Evolutionary conservation across 2,329 filamentous ascomycete species (phyloP), one percentile per base, ranked within the genome.

Genomic region (Trichoderma semiorbis): DNA sequence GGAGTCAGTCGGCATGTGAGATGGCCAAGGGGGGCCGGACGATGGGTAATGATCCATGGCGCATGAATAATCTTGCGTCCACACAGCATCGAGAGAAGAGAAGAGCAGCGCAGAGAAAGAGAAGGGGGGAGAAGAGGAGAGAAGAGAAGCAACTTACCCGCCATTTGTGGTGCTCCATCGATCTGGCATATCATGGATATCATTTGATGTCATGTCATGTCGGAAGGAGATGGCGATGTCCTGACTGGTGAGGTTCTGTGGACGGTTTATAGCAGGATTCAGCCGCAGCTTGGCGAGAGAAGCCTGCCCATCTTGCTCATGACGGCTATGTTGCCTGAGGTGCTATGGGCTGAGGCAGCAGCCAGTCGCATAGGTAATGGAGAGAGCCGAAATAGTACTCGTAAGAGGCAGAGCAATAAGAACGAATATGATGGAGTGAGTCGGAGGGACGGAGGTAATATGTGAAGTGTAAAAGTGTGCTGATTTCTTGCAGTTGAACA

Each of bases 1-100:
- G 64, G 32, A 18, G 64, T 66, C 30, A 32, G 24, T 32, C 39
- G 67, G 65, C 30, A 69, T 69, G 67, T 62, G 57, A 62, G 55
- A 61, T 62, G 32, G 36, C 57, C 39, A 69, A 61, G 57, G 57
- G 30, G 57, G 39, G 57, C 26, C 18, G 66, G 53, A 28, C 55
- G 12, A 47, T 60, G n/a, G n/a, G 43, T 50, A 18, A n/a, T 43
- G 39, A 43, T 43, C 39, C 28, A 62, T 34, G 30, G 57, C 36
- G 55, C n/a, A 50, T 36, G 67, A 26, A 69, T 62, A 50, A 28
- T 36, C 39, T 39, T 43, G 57, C 57, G 28, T 21, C 18, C 28
- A 21, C 28, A 32, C 57, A 18, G 58, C 26, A 28, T 10, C 32
- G 55, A 50, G 39, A 61, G 26, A 47, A 50, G 34, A 47, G 34